Evolutionary conservation across 2,329 filamentous ascomycete species (phyloP).

Genomic region (Dactylonectria macrodidyma): DNA sequence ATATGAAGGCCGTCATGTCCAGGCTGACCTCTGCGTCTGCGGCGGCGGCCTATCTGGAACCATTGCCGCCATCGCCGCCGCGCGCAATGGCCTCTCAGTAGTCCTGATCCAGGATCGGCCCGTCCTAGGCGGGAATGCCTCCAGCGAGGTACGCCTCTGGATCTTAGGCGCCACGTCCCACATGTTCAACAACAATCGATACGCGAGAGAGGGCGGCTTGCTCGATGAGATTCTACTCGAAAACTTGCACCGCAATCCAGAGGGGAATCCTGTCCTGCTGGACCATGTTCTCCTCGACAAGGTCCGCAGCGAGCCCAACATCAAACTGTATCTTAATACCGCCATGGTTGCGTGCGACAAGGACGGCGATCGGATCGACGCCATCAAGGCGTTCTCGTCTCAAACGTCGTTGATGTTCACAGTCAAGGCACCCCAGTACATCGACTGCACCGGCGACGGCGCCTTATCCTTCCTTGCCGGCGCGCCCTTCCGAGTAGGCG

Average conservation of each 20-base stretch:
- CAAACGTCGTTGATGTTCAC: constrained; percentile 41
- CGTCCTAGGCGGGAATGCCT: constrained; percentile 44
- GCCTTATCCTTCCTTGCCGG: constrained; percentile 43
- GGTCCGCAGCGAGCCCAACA: constrained; percentile 42
- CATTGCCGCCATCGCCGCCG: constrained; percentile 43
- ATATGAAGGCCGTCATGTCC: constrained; percentile 30
- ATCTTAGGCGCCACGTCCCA: constrained; percentile 46
- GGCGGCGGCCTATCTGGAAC: constrained; percentile 43
- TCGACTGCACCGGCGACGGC: constrained; percentile 46
- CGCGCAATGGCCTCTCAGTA: constrained; percentile 40
- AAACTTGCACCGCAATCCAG: constrained; percentile 45
- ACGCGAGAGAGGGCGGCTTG: constrained; percentile 44
- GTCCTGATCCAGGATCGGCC: constrained; percentile 43
- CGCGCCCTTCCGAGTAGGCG: constrained; percentile 44
- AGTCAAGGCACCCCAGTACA: constrained; percentile 49
- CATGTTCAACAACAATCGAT: constrained; percentile 50
- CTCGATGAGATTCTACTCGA: constrained; percentile 46
- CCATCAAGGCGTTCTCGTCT: constrained; percentile 43
- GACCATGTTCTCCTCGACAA: constrained; percentile 46
- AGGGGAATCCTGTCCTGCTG: constrained; percentile 45
- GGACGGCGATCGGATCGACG: constrained; percentile 38
- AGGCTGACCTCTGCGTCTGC: constrained; percentile 50
- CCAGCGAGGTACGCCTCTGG: constrained; percentile 45
- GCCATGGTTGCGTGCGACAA: constrained; percentile 42
- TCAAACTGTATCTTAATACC: constrained; percentile 44